Conservation (phyloP, 2,329 filamentous ascomycete genomes). For the Raffaelea ambrosiae region DNA sequence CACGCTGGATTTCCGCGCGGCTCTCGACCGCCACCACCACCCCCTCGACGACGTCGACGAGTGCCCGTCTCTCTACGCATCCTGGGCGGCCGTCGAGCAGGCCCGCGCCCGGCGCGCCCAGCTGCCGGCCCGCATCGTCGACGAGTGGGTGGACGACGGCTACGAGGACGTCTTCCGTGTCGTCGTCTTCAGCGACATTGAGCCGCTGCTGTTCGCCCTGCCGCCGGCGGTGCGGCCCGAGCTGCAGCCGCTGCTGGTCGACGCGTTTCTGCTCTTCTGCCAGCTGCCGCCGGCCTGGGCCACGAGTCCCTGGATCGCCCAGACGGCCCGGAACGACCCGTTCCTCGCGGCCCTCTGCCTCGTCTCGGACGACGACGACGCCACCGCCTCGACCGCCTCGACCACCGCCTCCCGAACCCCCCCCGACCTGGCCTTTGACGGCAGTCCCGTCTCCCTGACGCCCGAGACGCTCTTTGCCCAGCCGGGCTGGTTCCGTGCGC, state of each 20-base stretch:
- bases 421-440: constrained; percentile 8
- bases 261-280: constrained; percentile 64
- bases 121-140: constrained; percentile 63
- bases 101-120: constrained; percentile 35
- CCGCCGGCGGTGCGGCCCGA: constrained; percentile 35
- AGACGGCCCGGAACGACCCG: constrained; percentile 38
- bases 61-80: constrained; percentile 28
- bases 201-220: constrained; percentile 49
- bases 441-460: constrained; percentile 24
- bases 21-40: too few relatives aligned
- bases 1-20: constrained; percentile 1
- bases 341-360: constrained; percentile 29
- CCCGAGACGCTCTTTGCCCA: constrained; percentile 27
- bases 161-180: constrained; percentile 79
- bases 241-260: constrained; percentile 41
- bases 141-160: constrained; percentile 63
- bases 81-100: constrained; percentile 48
- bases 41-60: constrained; percentile 6
- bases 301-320: constrained; percentile 15
- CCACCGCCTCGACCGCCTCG: too few relatives aligned
- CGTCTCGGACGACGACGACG: constrained; percentile 23
- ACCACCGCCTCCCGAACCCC: neutral
- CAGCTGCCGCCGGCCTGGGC: constrained; percentile 45
- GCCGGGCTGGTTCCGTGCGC: constrained; percentile 10
- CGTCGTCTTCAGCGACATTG: constrained; percentile 70